Base-by-base conservation (phyloP, 345 rosid genomes). In the Camelina laxa region DNA sequence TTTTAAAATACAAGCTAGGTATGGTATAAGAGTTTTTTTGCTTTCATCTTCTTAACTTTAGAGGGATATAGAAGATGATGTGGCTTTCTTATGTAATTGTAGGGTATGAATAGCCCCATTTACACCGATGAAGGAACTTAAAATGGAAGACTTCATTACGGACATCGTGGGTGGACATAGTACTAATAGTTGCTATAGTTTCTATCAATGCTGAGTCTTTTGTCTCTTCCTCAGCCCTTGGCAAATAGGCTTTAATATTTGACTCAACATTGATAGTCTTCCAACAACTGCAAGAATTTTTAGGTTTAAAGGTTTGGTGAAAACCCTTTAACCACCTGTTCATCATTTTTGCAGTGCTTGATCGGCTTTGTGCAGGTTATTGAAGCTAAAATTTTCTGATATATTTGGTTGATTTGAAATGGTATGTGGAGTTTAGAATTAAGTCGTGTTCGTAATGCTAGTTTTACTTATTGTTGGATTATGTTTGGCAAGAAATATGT, bases 51-150 rank as follows among this genome's bases (percentile, higher is more conserved):
- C 38, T 48, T 61, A 3, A 13, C 1, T 20, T 2, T 16, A 33
- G n/a, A 31, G 16, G n/a, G 17, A 59, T 59, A 57, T 20, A 53
- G 33, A 69, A 68, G 44, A 48, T 57, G 15, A 59, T 48, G 15
- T 44, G 9, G 15, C 19, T 35, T 57, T 35, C 1, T 73, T 49
- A 15, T n/a, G n/a, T n/a, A n/a, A n/a, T n/a, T 73, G 80, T 82
- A 90, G 98, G 83, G 72, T 56, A 78, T 91, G 97, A 85, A n/a
- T n/a, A 87, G 79, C 81, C 33, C 97, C 95, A 21, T 94, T 85
- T 72, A 69, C 55, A n/a, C 76, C 80, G 16, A 84, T 94, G 97
- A 89, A 86, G 87, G 83, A 81, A 0, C 90, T 92, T 42, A 80
- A 82, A 75, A 88, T 94, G 95, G 85, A 87, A 7, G 6, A 80